These are phyloP conservation scores for Holtermanniella nyarrowii DNA, from an alignment of 768 basidiomycete genomes.

Conservation along the genomic window DNA sequence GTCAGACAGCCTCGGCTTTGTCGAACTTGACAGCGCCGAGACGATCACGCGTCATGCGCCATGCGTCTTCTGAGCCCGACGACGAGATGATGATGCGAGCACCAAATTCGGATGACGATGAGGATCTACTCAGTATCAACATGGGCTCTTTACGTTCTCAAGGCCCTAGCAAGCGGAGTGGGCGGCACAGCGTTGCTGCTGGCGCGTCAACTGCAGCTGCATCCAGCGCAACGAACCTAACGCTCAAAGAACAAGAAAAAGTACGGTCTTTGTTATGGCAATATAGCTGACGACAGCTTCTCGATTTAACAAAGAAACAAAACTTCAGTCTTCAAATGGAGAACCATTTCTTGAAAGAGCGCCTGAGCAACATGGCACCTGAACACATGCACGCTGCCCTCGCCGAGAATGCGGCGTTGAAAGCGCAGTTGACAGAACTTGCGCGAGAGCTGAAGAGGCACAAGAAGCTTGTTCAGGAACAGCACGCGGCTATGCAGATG, in stretches of 20 bases:
- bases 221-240: slow-evolving; percentile 60
- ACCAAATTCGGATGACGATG: slow-evolving; percentile 23
- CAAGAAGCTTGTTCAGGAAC: slow-evolving; percentile 75
- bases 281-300: slow-evolving; percentile 66
- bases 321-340: slow-evolving; percentile 94
- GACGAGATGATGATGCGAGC: slow-evolving; percentile 11
- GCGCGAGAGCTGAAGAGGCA: slow-evolving; percentile 85
- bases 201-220: slow-evolving; percentile 10
- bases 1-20: slow-evolving; percentile 14
- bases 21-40: slow-evolving; percentile 19
- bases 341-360: slow-evolving; percentile 89
- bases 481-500: slow-evolving; percentile 67
- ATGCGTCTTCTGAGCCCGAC: slow-evolving; percentile 12
- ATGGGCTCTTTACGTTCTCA: slow-evolving; percentile 3
- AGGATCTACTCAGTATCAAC: slow-evolving; percentile 9
- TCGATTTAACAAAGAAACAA: slow-evolving; percentile 90
- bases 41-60: slow-evolving; percentile 21
- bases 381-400: slow-evolving; percentile 85
- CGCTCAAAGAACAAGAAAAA: slow-evolving; percentile 78
- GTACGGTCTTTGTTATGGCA: slow-evolving; percentile 43
- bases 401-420: slow-evolving; percentile 86
- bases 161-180: slow-evolving; percentile 23
- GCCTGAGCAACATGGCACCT: slow-evolving; percentile 75
- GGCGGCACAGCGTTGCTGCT: slow-evolving; percentile 33
- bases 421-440: slow-evolving; percentile 80